Conservation (phyloP, 164 flowering plant species). For the Stephania cephalantha region DNA sequence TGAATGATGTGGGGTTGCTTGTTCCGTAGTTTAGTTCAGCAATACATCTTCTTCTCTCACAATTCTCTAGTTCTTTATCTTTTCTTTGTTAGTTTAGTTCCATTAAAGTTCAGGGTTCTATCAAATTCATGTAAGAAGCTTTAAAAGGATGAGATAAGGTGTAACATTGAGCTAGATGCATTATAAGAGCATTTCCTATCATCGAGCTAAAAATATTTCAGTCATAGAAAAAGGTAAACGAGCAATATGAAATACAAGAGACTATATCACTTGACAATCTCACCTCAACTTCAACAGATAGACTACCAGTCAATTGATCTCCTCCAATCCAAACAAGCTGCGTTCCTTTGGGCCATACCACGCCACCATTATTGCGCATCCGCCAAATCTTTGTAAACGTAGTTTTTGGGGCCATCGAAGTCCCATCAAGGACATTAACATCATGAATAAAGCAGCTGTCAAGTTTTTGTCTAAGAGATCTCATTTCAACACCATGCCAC, state of each 20-base stretch:
- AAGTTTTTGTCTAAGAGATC: constrained; percentile 25
- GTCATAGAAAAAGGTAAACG: not conserved
- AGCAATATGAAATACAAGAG: not conserved
- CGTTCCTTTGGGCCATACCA: constrained; percentile 55
- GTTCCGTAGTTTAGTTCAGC: too few relatives aligned
- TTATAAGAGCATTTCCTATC: not conserved
- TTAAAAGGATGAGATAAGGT: not conserved
- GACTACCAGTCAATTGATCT: constrained; percentile 31
- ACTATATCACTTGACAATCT: constrained; percentile 8
- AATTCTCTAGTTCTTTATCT: too few relatives aligned
- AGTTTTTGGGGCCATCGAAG: constrained; percentile 55
- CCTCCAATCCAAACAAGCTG: constrained; percentile 83
- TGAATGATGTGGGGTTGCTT: too few relatives aligned
- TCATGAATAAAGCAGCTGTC: constrained; percentile 64
- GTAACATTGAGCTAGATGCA: not conserved
- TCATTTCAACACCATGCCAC: constrained; percentile 20
- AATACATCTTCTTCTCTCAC: too few relatives aligned
- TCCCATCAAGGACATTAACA: constrained; percentile 72
- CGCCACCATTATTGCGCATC: constrained; percentile 68
- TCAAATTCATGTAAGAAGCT: too few relatives aligned
- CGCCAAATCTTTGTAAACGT: constrained; percentile 88
- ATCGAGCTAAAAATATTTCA: not conserved
- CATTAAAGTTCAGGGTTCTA: too few relatives aligned
- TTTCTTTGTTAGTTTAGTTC: too few relatives aligned
- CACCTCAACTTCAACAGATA: constrained; percentile 50